A percentile compares a stretch with the other conserved stretches of the same genome.
Conservation (phyloP, 805 yeast genomes). For the Groenewaldozyma tartarivorans region DNA sequence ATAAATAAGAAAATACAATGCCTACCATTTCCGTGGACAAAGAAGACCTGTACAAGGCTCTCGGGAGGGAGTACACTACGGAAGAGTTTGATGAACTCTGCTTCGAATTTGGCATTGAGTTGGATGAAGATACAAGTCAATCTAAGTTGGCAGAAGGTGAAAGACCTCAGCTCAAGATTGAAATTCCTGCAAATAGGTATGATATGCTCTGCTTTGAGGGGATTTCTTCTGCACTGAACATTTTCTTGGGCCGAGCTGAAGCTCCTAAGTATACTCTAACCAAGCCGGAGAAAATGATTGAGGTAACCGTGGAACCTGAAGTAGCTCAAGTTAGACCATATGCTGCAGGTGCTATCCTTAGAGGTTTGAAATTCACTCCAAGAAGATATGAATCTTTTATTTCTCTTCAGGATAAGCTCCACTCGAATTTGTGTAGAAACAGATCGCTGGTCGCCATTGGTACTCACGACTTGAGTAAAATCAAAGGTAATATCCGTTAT, state of each 20-base stretch:
- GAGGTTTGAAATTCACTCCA: slow-evolving; percentile 72
- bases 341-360: slow-evolving; percentile 90
- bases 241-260: slow-evolving; percentile 60
- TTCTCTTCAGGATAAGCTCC: slow-evolving; percentile 91
- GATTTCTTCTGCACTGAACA: slow-evolving; percentile 88
- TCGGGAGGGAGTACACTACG: slow-evolving; percentile 56
- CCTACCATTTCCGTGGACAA: slow-evolving; percentile 96
- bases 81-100: slow-evolving; percentile 95
- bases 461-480: slow-evolving; percentile 84
- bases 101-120: slow-evolving; percentile 94
- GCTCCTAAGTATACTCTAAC: slow-evolving; percentile 61
- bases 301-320: slow-evolving; percentile 66
- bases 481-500: slow-evolving; percentile 65
- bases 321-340: slow-evolving; percentile 75
- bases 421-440: slow-evolving; percentile 90
- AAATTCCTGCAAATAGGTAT: slow-evolving; percentile 95
- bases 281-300: slow-evolving; percentile 49
- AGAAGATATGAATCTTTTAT: slow-evolving; percentile 90
- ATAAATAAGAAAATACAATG: too few relatives aligned
- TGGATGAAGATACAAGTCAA: slow-evolving; percentile 90
- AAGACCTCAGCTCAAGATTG: slow-evolving; percentile 95
- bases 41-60: slow-evolving; percentile 74
- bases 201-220: slow-evolving; percentile 98
- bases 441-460: slow-evolving; percentile 98
- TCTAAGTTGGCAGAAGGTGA: slow-evolving; percentile 68